Evolutionary conservation across 2,329 filamentous ascomycete species (phyloP).

Genomic region (Cladosporium colombiae): DNA sequence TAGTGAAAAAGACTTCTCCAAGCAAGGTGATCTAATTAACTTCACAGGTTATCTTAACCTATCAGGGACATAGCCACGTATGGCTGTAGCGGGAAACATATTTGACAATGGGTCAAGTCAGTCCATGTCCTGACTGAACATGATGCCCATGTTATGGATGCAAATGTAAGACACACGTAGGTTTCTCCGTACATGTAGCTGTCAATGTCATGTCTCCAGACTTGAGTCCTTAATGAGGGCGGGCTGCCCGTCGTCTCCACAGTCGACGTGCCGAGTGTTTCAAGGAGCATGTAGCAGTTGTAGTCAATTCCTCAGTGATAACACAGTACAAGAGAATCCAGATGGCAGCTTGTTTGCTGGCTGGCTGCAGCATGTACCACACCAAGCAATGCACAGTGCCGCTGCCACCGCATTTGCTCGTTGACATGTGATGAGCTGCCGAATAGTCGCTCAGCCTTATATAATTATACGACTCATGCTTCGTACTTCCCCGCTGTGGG

Average conservation of each 20-base stretch:
- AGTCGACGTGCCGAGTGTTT: neutral
- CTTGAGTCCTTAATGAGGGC: neutral
- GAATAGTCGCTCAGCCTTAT: neutral
- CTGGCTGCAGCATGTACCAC: neutral
- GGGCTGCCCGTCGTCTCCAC: neutral
- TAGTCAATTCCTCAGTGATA: neutral
- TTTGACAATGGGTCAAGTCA: neutral
- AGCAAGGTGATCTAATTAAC: neutral
- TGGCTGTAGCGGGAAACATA: neutral
- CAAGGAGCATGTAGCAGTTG: neutral
- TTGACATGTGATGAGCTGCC: neutral
- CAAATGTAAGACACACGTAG: neutral
- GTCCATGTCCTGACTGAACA: neutral
- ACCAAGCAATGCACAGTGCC: neutral
- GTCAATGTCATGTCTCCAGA: neutral
- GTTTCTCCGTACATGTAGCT: neutral
- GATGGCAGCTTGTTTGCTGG: neutral
- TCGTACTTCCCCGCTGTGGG: slow-evolving; percentile 7
- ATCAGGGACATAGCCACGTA: neutral
- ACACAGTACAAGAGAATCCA: neutral
- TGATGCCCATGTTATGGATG: neutral
- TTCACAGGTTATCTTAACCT: neutral
- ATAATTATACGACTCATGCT: neutral
- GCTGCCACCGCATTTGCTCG: neutral
- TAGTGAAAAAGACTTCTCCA: neutral